Conservation (phyloP, 116 monocot species). For the Iris pallida region DNA sequence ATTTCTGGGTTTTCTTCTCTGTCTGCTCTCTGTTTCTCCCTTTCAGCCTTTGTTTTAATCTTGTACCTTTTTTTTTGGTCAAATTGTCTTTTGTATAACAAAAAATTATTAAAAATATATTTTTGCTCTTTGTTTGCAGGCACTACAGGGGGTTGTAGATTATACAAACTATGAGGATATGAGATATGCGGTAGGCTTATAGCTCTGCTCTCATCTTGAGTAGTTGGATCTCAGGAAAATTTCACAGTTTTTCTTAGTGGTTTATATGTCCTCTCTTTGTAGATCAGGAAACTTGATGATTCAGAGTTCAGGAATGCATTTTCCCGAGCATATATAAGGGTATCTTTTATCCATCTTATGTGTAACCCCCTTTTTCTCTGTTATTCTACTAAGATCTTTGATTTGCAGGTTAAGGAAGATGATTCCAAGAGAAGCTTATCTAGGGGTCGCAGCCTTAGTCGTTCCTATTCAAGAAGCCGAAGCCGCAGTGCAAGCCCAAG, state of each 20-base stretch:
- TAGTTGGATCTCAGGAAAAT: background rate
- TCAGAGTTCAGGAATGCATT: too few species aligned
- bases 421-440: conserved; percentile 28
- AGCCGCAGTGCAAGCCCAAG: conserved; percentile 40
- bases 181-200: conserved; percentile 71
- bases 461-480: conserved; percentile 23
- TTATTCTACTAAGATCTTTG: background rate
- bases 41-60: too few species aligned
- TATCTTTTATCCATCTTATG: conserved; percentile 1
- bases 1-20: too few species aligned
- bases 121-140: conserved; percentile 50
- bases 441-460: conserved; percentile 29
- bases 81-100: background rate
- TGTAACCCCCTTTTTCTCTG: background rate
- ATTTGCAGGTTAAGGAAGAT: conserved; percentile 28
- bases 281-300: conserved; percentile 96
- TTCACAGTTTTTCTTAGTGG: background rate
- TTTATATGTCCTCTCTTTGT: conserved; percentile 4
- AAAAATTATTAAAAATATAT: background rate
- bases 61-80: too few species aligned
- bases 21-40: too few species aligned
- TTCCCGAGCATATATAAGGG: too few species aligned
- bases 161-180: conserved; percentile 82
- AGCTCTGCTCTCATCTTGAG: background rate
- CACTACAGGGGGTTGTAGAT: conserved; percentile 64